Evolutionary conservation across 345 rosid species (phyloP).

Genomic region (Salix purpurea): DNA sequence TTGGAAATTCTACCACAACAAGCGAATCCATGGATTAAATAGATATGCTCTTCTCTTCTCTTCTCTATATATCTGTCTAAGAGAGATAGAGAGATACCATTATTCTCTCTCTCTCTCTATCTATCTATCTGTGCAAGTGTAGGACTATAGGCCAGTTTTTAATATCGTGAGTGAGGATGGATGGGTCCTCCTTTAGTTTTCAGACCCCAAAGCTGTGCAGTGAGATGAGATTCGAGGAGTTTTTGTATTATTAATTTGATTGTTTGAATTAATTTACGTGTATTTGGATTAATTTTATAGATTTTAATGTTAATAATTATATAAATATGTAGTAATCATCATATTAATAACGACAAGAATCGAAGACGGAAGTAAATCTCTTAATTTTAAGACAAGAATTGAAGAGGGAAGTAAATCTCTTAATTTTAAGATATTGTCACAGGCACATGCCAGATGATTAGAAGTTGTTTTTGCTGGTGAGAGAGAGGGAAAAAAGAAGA

Average conservation of each 20-base stretch:
- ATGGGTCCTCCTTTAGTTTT: constrained; percentile 22
- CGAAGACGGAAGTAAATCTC: too few relatives aligned
- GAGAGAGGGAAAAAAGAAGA: background rate
- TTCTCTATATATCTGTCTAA: background rate
- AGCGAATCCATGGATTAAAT: constrained; percentile 29
- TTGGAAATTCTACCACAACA: constrained; percentile 24
- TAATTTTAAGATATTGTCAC: too few relatives aligned
- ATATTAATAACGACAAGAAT: too few relatives aligned
- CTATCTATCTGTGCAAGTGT: background rate
- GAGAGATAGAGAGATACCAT: background rate
- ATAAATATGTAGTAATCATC: fast-evolving
- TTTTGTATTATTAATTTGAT: too few relatives aligned
- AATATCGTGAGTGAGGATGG: background rate
- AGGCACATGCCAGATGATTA: too few relatives aligned
- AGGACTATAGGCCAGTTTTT: background rate
- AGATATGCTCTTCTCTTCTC: background rate
- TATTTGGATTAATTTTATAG: fast-evolving
- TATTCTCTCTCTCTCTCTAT: background rate
- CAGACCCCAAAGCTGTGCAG: constrained; percentile 27
- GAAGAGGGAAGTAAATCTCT: too few relatives aligned
- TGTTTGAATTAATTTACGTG: too few relatives aligned
- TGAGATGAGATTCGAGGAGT: constrained; percentile 35
- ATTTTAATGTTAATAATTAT: too few relatives aligned
- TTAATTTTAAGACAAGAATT: too few relatives aligned
- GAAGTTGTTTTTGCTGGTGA: constrained; percentile 13